Conservation (phyloP, 2,329 filamentous ascomycete genomes). For the Rhynchosporium graminicola region DNA sequence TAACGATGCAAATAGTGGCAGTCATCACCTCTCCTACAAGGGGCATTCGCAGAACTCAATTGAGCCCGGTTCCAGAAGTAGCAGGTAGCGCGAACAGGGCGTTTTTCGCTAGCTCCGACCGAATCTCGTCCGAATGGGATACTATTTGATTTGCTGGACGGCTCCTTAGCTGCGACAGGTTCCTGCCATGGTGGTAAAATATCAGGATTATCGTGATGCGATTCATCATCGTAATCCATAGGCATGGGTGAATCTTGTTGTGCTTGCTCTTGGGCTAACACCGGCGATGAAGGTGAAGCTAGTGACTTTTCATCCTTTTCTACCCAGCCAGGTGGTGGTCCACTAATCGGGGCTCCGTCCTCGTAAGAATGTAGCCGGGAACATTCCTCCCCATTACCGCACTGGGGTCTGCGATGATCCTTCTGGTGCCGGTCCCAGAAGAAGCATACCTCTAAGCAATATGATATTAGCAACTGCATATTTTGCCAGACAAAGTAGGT, state of each 20-base stretch:
- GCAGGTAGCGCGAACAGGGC: constrained; percentile 13
- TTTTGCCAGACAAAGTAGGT: too few species aligned
- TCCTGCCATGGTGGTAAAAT: neutral
- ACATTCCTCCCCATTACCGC: constrained; percentile 14
- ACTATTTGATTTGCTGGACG: neutral
- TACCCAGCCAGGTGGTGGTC: constrained; percentile 7
- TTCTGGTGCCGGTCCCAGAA: constrained; percentile 18
- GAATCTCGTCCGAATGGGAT: neutral
- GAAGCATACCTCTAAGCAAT: constrained; percentile 9
- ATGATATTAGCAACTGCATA: too few species aligned
- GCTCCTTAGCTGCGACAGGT: neutral
- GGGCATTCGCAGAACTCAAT: neutral
- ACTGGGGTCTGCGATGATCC: neutral
- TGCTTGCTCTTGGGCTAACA: neutral
- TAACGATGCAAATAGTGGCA: constrained; percentile 20
- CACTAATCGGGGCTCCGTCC: constrained; percentile 7
- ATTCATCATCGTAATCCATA: neutral
- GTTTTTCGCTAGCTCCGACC: neutral
- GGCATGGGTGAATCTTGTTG: neutral
- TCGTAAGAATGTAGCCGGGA: constrained; percentile 15
- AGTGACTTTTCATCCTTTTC: neutral
- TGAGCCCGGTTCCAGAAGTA: constrained; percentile 22
- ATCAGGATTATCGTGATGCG: constrained; percentile 2
- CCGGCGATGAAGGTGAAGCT: too few species aligned
- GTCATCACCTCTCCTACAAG: constrained; percentile 7